Evolutionary conservation across 2,329 filamentous ascomycete species (phyloP), one percentile per base, ranked within the genome.

Genomic region (Capronia coronata): DNA sequence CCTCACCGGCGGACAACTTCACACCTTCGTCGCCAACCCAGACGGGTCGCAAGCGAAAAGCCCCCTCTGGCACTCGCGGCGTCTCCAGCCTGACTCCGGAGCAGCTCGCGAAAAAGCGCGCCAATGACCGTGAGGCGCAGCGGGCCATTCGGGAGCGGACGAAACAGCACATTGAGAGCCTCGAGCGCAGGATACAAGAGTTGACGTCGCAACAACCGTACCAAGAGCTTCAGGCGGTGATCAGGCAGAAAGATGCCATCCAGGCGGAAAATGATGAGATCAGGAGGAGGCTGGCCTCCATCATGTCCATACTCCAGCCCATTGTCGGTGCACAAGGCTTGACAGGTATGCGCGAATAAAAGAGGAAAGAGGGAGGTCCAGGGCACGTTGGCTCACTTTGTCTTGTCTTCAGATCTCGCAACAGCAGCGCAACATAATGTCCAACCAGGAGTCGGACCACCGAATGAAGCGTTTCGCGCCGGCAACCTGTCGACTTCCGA

Each of bases 81-180:
- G 89, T 94, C 48, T 87, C 88, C 56, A 91, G 86, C 62, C 76
- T 95, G 64, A 94, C 87, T 9, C 86, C 88, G 4, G 86, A 90
- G 54, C 90, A 95, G 69, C 78, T 95, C 51, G 87, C 85, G 23
- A 86, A 89, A 67, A 96, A 95, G 73, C 78, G 90, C 57, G 87
- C 87, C 62, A 95, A 95, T 77, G 87, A 94, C 65, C 82, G 87
- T 50, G 87, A 94, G 67, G 88, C 87, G 23, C 87, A 94, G 66
- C 79, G 87, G 42, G 87, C 86, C 32, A 93, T 94, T 52, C 78
- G 87, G 35, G 86, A 91, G 70, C 80, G 87, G 48, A 93, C 87
- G 22, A 87, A 84, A 69, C 79, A 81, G 50, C 84, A 86, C 66
- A 93, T 93, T 59, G 86, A 91, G 64, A 71, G 69, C 5, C 73